phyloP scores from a whole-genome alignment of 2,329 filamentous ascomycete genomes.

The Aspergillus sp. region DNA sequence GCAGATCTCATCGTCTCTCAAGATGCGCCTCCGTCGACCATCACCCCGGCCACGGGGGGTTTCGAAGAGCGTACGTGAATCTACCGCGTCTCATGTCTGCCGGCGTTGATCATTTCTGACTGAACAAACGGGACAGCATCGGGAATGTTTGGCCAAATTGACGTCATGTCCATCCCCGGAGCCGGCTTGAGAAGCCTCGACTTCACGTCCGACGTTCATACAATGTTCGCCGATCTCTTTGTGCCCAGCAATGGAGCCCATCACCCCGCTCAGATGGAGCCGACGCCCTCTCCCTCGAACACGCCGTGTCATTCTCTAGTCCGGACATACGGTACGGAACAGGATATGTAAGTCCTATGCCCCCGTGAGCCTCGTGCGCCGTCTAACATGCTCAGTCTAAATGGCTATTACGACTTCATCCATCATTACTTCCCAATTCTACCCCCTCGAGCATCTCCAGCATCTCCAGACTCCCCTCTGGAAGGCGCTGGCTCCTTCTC shows the following conservation, averaged over 20 bases:
- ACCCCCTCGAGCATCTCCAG: conserved; percentile 33
- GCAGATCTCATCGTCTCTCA: conserved; percentile 20
- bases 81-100: too few species aligned
- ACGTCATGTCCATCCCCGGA: conserved; percentile 38
- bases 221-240: conserved; percentile 39
- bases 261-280: conserved; percentile 26
- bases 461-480: conserved; percentile 32
- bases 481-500: conserved; percentile 29
- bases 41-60: conserved; percentile 19
- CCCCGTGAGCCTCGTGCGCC: not conserved
- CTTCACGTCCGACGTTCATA: conserved; percentile 34
- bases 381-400: conserved; percentile 33
- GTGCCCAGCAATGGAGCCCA: conserved; percentile 20
- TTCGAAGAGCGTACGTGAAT: conserved; percentile 34
- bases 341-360: conserved; percentile 35
- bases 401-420: conserved; percentile 47
- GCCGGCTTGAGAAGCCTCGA: conserved; percentile 41
- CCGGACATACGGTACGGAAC: conserved; percentile 39
- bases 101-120: not conserved
- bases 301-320: conserved; percentile 28
- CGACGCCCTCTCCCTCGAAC: conserved; percentile 26
- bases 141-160: conserved; percentile 40
- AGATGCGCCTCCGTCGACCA: conserved; percentile 17
- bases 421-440: conserved; percentile 47
- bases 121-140: conserved; percentile 26